These are phyloP conservation scores for Ottelia alismoides DNA, from an alignment of 106 monocot species.

Conservation along the genomic window DNA sequence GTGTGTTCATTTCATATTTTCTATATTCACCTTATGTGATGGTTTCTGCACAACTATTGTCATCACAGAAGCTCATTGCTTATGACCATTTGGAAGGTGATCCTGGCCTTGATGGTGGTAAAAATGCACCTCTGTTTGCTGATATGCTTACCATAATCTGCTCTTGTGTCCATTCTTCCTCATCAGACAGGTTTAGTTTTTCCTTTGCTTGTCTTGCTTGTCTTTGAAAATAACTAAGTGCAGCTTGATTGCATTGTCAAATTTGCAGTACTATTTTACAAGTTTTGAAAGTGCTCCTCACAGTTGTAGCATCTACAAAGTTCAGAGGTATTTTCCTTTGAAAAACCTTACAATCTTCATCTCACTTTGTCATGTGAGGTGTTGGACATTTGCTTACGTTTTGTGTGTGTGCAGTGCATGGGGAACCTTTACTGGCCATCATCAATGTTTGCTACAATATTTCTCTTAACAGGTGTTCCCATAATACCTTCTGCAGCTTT, in stretches of 20 bases:
- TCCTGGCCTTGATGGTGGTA: conserved; percentile 76
- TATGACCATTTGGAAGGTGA: conserved; percentile 99
- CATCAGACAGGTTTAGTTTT: conserved; percentile 87
- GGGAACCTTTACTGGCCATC: conserved; percentile 75
- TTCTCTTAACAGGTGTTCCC: conserved; percentile 75
- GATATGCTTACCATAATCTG: conserved; percentile 84
- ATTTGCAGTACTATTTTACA: conserved; percentile 75
- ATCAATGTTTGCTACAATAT: conserved; percentile 92
- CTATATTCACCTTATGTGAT: background rate
- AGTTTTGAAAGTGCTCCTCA: conserved; percentile 95
- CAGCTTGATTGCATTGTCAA: conserved; percentile 2
- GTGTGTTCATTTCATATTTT: too few species aligned
- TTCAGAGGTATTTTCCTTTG: conserved; percentile 97
- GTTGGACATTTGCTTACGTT: background rate
- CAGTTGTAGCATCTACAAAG: conserved; percentile 81
- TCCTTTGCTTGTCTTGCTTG: too few species aligned
- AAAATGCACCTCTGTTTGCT: conserved; percentile 58
- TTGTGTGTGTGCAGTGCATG: conserved; percentile 88
- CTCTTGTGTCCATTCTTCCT: conserved; percentile 77
- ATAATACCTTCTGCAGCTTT: background rate
- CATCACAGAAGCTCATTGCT: conserved; percentile 90
- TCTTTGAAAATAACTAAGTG: too few species aligned
- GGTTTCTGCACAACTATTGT: too few species aligned
- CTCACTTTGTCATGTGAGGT: too few species aligned
- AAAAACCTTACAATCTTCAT: too few species aligned